Evolutionary conservation across 1,284 basidiomycete species (phyloP), one percentile per base, ranked within the genome.

Genomic region (Naganishia albida): DNA sequence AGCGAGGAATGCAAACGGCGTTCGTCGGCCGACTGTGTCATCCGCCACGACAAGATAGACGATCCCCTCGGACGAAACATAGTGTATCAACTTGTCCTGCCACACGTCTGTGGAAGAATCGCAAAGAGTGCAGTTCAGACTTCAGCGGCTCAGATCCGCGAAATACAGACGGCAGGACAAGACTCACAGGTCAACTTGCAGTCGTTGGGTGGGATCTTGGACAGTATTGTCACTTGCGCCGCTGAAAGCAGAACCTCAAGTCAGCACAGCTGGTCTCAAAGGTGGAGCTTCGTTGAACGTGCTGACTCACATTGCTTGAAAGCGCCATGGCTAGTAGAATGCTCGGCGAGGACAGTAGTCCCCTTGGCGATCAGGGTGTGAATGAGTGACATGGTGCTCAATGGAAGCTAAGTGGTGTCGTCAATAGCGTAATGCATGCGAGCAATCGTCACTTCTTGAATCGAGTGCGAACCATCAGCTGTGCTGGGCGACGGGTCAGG

Each of bases 11-110:
- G 90, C 89, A 77, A 99, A 99, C 2, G 95, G 93, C 84, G 94
- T 90, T 70, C 93, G 84, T 62, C 91, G 84, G 59, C 93, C 92
- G 40, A 89, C 91, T 42, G 88, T 85, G 74, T 95, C 92, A 75
- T 96, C 91, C 18, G 91, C 90, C 86, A 98, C 93, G 63, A 94
- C 91, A 59, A 99, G 85, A 78, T 89, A 96, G 50, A 88, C 87
- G 75, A 90, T 86, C 0, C 90, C 90, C 38, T 86, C 87, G 68
- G 92, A 90, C 10, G 90, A 90, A 68, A 95, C 85, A 80, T 98
- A 98, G 81, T 99, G 95, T 75, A 98, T 96, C 30, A 97, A 83
- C 76, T 91, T 95, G 79, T 94, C 88, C 76, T 96, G 91, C 91
- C 91, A 93, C 57, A 90, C 91, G 82, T 95, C 82, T 82, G 65